A percentile compares a stretch with the other conserved stretches of the same genome.
phyloP scores from a whole-genome alignment of 805 yeast genomes.

The Pichia cephalocereana region DNA sequence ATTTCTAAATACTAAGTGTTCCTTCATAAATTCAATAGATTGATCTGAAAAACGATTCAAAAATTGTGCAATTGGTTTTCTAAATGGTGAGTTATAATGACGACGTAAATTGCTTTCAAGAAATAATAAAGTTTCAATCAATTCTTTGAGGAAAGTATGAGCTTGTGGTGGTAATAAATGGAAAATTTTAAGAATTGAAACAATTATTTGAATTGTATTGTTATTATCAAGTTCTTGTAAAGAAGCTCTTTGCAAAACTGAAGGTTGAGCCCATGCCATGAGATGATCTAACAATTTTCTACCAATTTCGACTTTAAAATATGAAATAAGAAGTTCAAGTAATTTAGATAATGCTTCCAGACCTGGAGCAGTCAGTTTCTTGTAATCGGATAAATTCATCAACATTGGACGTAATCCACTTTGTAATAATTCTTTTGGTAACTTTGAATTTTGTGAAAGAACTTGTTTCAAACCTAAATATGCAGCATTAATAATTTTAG shows the following conservation, averaged over 20 bases:
- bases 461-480: conserved; percentile 80
- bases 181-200: conserved; percentile 84
- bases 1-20: conserved; percentile 53
- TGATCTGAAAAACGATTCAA: conserved; percentile 75
- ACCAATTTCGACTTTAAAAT: conserved; percentile 96
- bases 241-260: conserved; percentile 63
- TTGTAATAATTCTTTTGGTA: conserved; percentile 93
- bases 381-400: conserved; percentile 90
- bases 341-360: conserved; percentile 84
- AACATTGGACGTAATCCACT: conserved; percentile 92
- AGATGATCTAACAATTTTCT: conserved; percentile 85
- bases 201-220: conserved; percentile 75
- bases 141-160: conserved; percentile 80
- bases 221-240: conserved; percentile 74
- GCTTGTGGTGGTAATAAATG: conserved; percentile 91
- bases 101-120: conserved; percentile 80
- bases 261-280: conserved; percentile 92
- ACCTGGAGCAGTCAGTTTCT: conserved; percentile 80
- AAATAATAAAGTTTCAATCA: conserved; percentile 64
- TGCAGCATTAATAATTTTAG: conserved; percentile 87
- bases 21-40: conserved; percentile 59
- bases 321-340: conserved; percentile 77
- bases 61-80: conserved; percentile 83
- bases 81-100: conserved; percentile 79
- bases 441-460: conserved; percentile 71